Percentiles rank a stretch among this genome's conserved stretches.
These are phyloP conservation scores for Schizophyllum commune DNA, from an alignment of 1,284 basidiomycete species.

Conservation along the genomic window DNA sequence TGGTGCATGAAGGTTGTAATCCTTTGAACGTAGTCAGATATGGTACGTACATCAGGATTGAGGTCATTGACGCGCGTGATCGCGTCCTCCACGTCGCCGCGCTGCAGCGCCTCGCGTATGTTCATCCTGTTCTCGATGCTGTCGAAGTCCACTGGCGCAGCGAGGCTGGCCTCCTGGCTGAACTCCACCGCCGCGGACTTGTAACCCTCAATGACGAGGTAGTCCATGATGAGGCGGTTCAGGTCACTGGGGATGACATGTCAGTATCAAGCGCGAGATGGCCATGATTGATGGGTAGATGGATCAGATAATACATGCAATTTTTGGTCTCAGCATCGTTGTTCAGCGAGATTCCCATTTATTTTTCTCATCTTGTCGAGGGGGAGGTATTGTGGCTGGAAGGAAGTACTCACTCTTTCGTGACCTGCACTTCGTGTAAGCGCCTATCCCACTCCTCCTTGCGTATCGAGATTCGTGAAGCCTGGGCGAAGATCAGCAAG, in stretches of 20 bases:
- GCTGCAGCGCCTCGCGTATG: constrained; percentile 89
- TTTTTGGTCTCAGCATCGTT: constrained; percentile 49
- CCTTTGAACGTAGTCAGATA: constrained; percentile 23
- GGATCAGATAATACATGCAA: constrained; percentile 78
- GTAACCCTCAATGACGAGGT: constrained; percentile 96
- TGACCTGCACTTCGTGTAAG: constrained; percentile 64
- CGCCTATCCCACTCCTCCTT: constrained; percentile 72
- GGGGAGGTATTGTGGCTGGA: constrained; percentile 3
- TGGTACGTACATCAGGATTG: constrained; percentile 84
- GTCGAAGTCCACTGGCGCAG: constrained; percentile 77
- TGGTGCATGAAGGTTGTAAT: constrained; percentile 99
- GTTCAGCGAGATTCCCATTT: constrained; percentile 89
- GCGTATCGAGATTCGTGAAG: constrained; percentile 46
- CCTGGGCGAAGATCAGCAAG: constrained; percentile 46
- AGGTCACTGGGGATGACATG: constrained; percentile 56
- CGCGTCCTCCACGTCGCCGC: constrained; percentile 91
- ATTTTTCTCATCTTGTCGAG: constrained; percentile 49
- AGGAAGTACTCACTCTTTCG: constrained; percentile 62
- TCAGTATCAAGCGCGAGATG: constrained; percentile 25
- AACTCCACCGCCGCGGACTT: constrained; percentile 95
- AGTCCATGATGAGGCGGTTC: constrained; percentile 96
- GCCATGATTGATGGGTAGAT: constrained; percentile 11
- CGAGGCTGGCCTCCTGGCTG: constrained; percentile 77
- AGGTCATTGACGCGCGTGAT: constrained; percentile 92
- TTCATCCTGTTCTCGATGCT: constrained; percentile 91